Conservation (phyloP, 345 rosid species). For the Kandelia obovata region DNA sequence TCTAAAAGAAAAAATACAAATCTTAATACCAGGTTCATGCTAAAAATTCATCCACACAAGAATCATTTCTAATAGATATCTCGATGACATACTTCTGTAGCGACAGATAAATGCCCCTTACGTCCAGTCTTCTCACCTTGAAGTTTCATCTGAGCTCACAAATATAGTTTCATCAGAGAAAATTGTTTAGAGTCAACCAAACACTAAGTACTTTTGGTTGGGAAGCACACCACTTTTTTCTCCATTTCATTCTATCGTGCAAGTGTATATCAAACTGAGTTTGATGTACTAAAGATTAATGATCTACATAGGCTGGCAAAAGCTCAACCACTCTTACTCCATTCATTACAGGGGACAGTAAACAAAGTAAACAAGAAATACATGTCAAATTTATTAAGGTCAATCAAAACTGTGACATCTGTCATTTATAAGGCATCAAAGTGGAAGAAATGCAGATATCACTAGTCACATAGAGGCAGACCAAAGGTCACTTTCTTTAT, state of each 20-base stretch:
- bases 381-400: not conserved
- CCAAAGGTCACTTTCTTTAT: not conserved
- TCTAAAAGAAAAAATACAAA: constrained; percentile 31
- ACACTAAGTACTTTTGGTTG: not conserved
- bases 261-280: not conserved
- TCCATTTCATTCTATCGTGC: not conserved
- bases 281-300: not conserved
- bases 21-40: constrained; percentile 4
- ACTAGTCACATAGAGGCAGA: not conserved
- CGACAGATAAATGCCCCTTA: constrained; percentile 89
- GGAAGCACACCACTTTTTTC: not conserved
- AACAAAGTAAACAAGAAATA: not conserved
- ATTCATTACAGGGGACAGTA: no score
- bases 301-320: not conserved
- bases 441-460: not conserved
- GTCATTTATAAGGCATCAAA: not conserved
- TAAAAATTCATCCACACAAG: not conserved
- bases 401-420: not conserved
- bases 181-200: constrained; percentile 2
- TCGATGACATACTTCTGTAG: constrained; percentile 65
- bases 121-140: constrained; percentile 93
- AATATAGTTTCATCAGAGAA: constrained; percentile 7
- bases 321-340: not conserved
- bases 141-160: constrained; percentile 69
- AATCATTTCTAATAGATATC: not conserved